These are phyloP conservation scores for Trametes cingulata DNA, from an alignment of 768 basidiomycete genomes.

Conservation along the genomic window DNA sequence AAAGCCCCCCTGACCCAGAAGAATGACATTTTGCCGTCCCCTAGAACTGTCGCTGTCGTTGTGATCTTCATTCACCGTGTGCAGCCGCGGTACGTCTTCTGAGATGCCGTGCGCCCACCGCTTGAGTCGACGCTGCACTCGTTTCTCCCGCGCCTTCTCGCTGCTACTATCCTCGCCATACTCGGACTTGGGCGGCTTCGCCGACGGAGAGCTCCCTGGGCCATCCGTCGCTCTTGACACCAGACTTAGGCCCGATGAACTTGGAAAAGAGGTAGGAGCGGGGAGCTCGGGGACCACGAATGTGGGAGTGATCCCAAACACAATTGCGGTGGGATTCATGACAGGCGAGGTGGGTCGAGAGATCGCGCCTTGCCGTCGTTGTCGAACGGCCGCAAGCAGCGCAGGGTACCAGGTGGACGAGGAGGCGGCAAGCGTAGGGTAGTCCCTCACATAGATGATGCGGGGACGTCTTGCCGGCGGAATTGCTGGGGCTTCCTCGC, in stretches of 20 bases:
- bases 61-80: conserved; percentile 38
- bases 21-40: conserved; percentile 39
- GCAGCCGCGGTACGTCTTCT: conserved; percentile 63
- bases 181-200: conserved; percentile 45
- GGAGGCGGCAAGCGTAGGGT: conserved; percentile 69
- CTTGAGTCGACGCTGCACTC: conserved; percentile 67
- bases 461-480: conserved; percentile 49
- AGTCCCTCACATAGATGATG: conserved; percentile 83
- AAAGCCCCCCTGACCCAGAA: conserved; percentile 46
- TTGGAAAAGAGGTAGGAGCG: conserved; percentile 29
- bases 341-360: conserved; percentile 61
- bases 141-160: conserved; percentile 67
- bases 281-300: conserved; percentile 51
- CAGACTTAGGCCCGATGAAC: conserved; percentile 41
- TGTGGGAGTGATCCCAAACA: conserved; percentile 86
- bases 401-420: conserved; percentile 80
- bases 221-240: conserved; percentile 43
- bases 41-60: conserved; percentile 31
- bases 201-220: conserved; percentile 31
- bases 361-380: conserved; percentile 67
- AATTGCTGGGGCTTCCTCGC: conserved; percentile 24
- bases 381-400: conserved; percentile 75
- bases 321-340: conserved; percentile 72
- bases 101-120: conserved; percentile 72
- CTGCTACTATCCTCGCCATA: conserved; percentile 70